Percentiles rank a stretch among this genome's conserved stretches.
phyloP scores from a whole-genome alignment of 768 basidiomycete genomes.

The Amanita thiersii region DNA sequence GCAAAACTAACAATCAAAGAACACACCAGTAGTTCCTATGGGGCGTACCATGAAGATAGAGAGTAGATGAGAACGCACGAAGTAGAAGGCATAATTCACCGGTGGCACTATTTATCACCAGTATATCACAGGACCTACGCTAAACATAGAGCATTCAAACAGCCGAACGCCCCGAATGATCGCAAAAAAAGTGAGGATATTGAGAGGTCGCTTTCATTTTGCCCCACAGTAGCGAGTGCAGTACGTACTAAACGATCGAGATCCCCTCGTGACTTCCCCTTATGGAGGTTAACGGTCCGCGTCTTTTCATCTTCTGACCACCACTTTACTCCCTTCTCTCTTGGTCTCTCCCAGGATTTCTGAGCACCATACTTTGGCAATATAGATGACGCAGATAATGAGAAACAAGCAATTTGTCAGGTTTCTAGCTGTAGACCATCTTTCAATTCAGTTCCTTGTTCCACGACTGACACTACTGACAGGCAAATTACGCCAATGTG shows the following conservation, averaged over 20 bases:
- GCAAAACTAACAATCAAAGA: neutral
- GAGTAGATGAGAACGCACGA: neutral
- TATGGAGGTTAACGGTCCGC: neutral
- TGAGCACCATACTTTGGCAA: neutral
- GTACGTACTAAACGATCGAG: neutral
- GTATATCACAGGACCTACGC: too few relatives aligned
- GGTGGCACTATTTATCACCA: too few relatives aligned
- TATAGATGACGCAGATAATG: conserved; percentile 1
- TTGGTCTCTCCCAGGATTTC: neutral
- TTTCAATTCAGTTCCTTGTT: neutral
- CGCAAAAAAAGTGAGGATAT: too few relatives aligned
- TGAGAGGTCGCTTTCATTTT: too few relatives aligned
- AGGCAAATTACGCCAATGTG: conserved; percentile 34
- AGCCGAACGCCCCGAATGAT: too few relatives aligned
- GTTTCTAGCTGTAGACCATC: conserved; percentile 3
- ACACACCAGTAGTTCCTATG: conserved; percentile 5
- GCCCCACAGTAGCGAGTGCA: too few relatives aligned
- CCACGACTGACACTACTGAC: conserved; percentile 6
- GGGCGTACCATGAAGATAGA: neutral
- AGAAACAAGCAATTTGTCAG: conserved; percentile 3
- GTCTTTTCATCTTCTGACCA: neutral
- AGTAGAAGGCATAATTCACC: neutral
- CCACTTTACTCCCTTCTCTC: neutral
- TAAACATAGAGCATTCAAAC: too few relatives aligned
- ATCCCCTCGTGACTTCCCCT: neutral